A percentile compares a stretch with the other conserved stretches of the same genome.
Conservation (phyloP, 2,329 filamentous ascomycete genomes). For the Blumeria hordei region DNA sequence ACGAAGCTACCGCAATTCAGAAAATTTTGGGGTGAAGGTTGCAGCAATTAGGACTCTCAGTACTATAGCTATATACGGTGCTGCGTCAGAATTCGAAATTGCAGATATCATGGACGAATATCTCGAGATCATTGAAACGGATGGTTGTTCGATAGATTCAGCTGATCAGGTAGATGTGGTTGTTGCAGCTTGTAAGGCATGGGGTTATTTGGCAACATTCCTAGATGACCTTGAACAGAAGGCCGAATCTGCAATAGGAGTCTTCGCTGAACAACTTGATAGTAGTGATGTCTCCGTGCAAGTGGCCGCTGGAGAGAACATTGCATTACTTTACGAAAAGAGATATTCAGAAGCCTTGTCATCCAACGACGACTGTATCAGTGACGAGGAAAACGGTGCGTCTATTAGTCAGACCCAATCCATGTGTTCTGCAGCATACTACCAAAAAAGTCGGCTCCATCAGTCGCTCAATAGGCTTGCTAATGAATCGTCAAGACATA, state of each 20-base stretch:
- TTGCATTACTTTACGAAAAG: slow-evolving; percentile 48
- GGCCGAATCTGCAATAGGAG: slow-evolving; percentile 39
- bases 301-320: slow-evolving; percentile 46
- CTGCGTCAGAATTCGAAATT: slow-evolving; percentile 35
- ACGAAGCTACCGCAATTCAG: slow-evolving; percentile 31
- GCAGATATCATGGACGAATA: slow-evolving; percentile 40
- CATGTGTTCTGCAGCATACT: slow-evolving; percentile 44
- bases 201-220: slow-evolving; percentile 42
- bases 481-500: slow-evolving; percentile 31
- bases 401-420: slow-evolving; percentile 20
- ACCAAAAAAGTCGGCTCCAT: slow-evolving; percentile 34
- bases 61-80: slow-evolving; percentile 37
- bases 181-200: slow-evolving; percentile 39
- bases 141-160: slow-evolving; percentile 38
- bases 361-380: slow-evolving; percentile 20
- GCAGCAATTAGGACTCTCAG: slow-evolving; percentile 41
- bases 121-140: slow-evolving; percentile 42
- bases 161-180: slow-evolving; percentile 36
- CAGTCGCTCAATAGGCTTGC: slow-evolving; percentile 34
- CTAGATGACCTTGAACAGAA: slow-evolving; percentile 39
- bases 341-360: slow-evolving; percentile 22
- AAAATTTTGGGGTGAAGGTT: slow-evolving; percentile 31
- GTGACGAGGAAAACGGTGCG: slow-evolving; percentile 17
- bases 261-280: slow-evolving; percentile 45
- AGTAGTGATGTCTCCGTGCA: slow-evolving; percentile 36